Conservation (phyloP, 2,329 filamentous ascomycete species). For the Penicillium verrucosum region DNA sequence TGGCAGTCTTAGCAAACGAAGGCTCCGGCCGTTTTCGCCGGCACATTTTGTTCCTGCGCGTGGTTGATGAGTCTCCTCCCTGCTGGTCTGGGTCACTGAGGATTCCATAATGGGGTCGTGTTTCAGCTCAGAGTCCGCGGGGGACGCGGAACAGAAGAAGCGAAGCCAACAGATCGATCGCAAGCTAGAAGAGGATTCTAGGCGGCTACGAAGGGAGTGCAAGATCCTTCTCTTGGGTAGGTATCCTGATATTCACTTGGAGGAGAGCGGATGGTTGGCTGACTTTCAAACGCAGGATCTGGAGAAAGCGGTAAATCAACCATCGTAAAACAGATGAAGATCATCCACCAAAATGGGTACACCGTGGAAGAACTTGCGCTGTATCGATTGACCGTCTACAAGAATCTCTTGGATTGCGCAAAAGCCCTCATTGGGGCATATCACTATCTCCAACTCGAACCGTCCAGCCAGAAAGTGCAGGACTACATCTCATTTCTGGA, state of each 20-base stretch:
- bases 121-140: conserved; percentile 76
- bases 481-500: conserved; percentile 75
- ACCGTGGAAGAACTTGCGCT: conserved; percentile 88
- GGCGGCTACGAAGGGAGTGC: conserved; percentile 91
- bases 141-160: conserved; percentile 91
- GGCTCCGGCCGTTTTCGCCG: conserved; percentile 23
- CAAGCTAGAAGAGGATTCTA: conserved; percentile 89
- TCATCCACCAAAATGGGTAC: conserved; percentile 98
- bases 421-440: conserved; percentile 90
- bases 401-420: conserved; percentile 95
- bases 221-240: conserved; percentile 92
- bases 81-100: conserved; percentile 22
- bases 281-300: conserved; percentile 61
- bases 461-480: conserved; percentile 66
- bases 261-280: conserved; percentile 8
- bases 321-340: conserved; percentile 99
- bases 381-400: conserved; percentile 95
- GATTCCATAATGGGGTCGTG: conserved; percentile 74
- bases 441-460: conserved; percentile 84
- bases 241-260: conserved; percentile 4
- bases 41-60: conserved; percentile 28
- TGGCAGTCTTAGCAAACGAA: conserved; percentile 14
- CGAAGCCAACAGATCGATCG: conserved; percentile 94
- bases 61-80: conserved; percentile 22
- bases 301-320: conserved; percentile 99